Base-by-base conservation (phyloP, 306 rosid genomes). In the Vicia villosa region DNA sequence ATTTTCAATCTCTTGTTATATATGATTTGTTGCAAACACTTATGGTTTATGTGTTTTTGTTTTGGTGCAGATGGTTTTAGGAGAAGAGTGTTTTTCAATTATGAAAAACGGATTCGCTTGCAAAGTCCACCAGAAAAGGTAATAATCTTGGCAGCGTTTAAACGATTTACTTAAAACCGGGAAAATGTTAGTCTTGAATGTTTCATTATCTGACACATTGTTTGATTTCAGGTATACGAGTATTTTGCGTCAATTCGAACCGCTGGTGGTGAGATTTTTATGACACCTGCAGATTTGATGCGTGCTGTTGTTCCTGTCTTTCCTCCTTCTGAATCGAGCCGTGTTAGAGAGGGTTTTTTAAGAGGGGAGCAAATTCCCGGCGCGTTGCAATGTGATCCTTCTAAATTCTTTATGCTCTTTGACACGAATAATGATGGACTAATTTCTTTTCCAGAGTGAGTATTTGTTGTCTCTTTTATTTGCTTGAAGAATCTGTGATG, bases 361-460 rank as follows among this genome's bases (percentile, higher is more conserved):
- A 70, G 77, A 77, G 96, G 97, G 58, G 96, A 92, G 61, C 70
- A 81, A 76, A 70, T 69, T 55, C 83, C 94, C 1, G 86, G 87
- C 22, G 67, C 85, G 59, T 41, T 81, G 41, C 77, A 63, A 2
- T 89, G 89, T 41, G 74, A 68, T 21, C 85, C 95, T 80, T 89
- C 97, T 2, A 16, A 83, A 0, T 87, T 89, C 47, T 92, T 89
- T 61, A 84, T 89, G 96, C 96, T 92, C 46, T 92, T 89, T 32
- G 97, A 92, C 86, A 87, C 88, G 2, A 77, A 92, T 51, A 83
- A 45, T 42, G 97, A 92, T 67, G 96, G 97, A n/a, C 95, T 86
- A 59, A 86, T 92, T 63, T 89, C 96, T 55, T 92, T 87, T 54
- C 15, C 80, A 1, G 97, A 92, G 96, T 89, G 60, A 74, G 95